phyloP scores from a whole-genome alignment of 73 alveolate genomes.

The Paramecium sexaurelia region DNA sequence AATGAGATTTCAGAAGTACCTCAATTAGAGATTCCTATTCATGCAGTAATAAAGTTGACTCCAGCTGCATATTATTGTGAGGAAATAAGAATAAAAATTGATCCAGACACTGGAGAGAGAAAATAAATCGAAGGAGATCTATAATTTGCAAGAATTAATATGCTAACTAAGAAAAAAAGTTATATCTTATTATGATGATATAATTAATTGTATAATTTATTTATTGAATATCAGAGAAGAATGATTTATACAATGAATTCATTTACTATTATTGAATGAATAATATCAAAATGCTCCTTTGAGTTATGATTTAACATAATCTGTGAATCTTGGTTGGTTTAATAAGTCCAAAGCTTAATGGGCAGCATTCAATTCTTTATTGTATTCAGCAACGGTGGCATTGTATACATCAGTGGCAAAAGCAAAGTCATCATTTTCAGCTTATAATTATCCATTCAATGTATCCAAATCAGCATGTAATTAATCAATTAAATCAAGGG shows the following conservation, averaged over 20 bases:
- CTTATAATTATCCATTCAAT: slow-evolving; percentile 39
- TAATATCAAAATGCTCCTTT: background rate
- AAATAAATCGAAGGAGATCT: slow-evolving; percentile 14
- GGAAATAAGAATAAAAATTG: slow-evolving; percentile 42
- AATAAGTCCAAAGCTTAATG: slow-evolving; percentile 43
- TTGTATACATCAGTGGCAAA: slow-evolving; percentile 33
- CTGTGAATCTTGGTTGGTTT: slow-evolving; percentile 54
- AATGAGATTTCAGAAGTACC: slow-evolving; percentile 69
- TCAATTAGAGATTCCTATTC: slow-evolving; percentile 67
- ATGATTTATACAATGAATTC: background rate
- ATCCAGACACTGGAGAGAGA: slow-evolving; percentile 50
- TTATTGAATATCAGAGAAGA: background rate
- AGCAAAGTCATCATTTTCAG: slow-evolving; percentile 57
- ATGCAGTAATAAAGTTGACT: slow-evolving; percentile 61
- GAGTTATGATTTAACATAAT: slow-evolving; percentile 55
- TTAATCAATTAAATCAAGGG: slow-evolving; percentile 36
- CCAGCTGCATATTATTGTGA: slow-evolving; percentile 48
- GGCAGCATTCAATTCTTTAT: slow-evolving; percentile 51
- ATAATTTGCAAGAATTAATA: background rate
- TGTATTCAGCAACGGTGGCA: slow-evolving; percentile 31
- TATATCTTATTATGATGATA: background rate
- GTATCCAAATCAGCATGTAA: slow-evolving; percentile 44
- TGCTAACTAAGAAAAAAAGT: background rate
- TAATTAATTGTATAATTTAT: background rate
- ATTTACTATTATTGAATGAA: slow-evolving; percentile 20